Evolutionary conservation across 768 basidiomycete genomes (phyloP).

Genomic region (Lentinula sp.): DNA sequence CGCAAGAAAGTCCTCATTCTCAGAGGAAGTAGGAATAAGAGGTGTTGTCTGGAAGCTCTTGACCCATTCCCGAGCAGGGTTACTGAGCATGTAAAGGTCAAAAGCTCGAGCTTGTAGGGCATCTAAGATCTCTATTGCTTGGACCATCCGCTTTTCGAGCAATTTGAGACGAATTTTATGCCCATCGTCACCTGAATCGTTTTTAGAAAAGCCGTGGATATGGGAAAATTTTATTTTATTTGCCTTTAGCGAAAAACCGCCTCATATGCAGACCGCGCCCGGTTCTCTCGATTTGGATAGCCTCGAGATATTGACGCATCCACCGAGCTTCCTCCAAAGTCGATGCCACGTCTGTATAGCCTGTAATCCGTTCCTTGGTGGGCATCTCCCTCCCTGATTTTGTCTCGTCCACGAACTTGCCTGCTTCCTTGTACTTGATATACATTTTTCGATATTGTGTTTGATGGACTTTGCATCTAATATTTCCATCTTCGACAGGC

Average conservation of each 20-base stretch:
- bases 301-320: conserved; percentile 22
- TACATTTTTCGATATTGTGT: conserved; percentile 18
- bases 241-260: conserved; percentile 27
- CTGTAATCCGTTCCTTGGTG: conserved; percentile 9
- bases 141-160: conserved; percentile 21
- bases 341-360: conserved; percentile 8
- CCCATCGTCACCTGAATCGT: conserved; percentile 19
- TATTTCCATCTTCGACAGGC: conserved; percentile 15
- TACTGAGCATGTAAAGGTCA: conserved; percentile 10
- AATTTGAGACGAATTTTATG: conserved; percentile 22
- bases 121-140: conserved; percentile 14
- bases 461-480: conserved; percentile 19
- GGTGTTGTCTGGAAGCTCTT: not conserved
- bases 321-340: conserved; percentile 15
- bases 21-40: not conserved
- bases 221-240: too few species aligned
- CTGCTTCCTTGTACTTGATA: conserved; percentile 21
- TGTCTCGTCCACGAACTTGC: conserved; percentile 16
- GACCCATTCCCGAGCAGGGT: conserved; percentile 5
- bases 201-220: not conserved
- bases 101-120: conserved; percentile 14
- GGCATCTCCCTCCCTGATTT: conserved; percentile 13
- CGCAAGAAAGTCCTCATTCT: not conserved
- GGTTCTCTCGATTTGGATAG: conserved; percentile 22
- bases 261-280: conserved; percentile 23